Percentiles rank a stretch among this genome's conserved stretches.
Conservation (phyloP, 148 eudicot species). For the Drosera capensis region DNA sequence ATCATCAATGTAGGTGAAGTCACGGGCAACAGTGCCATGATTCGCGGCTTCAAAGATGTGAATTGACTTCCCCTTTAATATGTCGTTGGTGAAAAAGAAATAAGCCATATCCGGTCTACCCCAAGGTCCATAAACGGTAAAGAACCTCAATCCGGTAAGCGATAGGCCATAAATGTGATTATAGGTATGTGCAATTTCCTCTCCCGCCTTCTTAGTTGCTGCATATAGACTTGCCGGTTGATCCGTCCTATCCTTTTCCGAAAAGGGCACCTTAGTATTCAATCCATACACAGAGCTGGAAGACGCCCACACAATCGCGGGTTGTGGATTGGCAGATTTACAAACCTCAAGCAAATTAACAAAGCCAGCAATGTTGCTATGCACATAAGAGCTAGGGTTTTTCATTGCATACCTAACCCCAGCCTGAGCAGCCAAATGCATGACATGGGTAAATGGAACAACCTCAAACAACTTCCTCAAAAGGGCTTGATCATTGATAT, state of each 20-base stretch:
- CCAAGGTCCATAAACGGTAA: slow-evolving; percentile 14
- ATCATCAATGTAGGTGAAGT: slow-evolving; percentile 14
- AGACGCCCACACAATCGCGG: slow-evolving; percentile 12
- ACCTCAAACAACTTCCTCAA: slow-evolving; percentile 11
- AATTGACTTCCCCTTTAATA: slow-evolving; percentile 10
- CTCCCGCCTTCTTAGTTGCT: slow-evolving; percentile 13
- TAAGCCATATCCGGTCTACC: slow-evolving; percentile 15
- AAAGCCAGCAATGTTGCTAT: slow-evolving; percentile 13
- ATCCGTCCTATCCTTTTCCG: slow-evolving; percentile 10
- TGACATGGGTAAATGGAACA: slow-evolving; percentile 10
- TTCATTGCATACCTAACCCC: slow-evolving; percentile 14
- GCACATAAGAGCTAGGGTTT: slow-evolving; percentile 12
- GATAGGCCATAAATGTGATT: slow-evolving; percentile 10
- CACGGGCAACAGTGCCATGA: slow-evolving; percentile 11
- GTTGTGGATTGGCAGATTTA: slow-evolving; percentile 12
- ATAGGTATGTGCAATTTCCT: slow-evolving; percentile 12
- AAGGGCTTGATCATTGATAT: slow-evolving; percentile 9
- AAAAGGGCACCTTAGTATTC: slow-evolving; percentile 11
- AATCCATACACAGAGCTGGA: slow-evolving; percentile 12
- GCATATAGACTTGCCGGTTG: slow-evolving; percentile 15
- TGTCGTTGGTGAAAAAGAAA: slow-evolving; percentile 15
- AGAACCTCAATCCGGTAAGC: slow-evolving; percentile 11
- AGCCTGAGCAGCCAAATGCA: slow-evolving; percentile 14
- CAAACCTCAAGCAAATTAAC: slow-evolving; percentile 10
- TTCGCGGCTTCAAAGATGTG: slow-evolving; percentile 8